A percentile compares a stretch with the other conserved stretches of the same genome.
Conservation (phyloP, 2,329 filamentous ascomycete species). For the Hortaea werneckii region DNA sequence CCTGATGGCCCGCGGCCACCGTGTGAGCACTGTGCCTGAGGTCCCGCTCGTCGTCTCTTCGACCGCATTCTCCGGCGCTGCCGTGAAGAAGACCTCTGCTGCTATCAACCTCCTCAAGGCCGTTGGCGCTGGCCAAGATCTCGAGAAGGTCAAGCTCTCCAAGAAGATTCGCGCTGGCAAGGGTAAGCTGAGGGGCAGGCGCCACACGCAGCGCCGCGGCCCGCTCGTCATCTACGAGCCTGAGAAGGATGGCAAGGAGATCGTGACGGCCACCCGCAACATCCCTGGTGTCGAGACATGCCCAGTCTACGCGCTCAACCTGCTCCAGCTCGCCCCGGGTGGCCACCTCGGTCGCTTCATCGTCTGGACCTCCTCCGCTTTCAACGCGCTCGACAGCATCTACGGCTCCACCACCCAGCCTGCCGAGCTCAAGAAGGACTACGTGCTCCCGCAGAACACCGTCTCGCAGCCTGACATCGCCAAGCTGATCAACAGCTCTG, state of each 20-base stretch:
- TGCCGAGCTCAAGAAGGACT: slow-evolving; percentile 96
- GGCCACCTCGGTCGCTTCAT: slow-evolving; percentile 98
- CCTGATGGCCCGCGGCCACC: slow-evolving; percentile 93
- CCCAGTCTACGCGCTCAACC: slow-evolving; percentile 88
- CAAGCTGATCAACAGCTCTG: slow-evolving; percentile 98
- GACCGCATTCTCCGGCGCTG: slow-evolving; percentile 68
- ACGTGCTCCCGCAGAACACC: slow-evolving; percentile 85
- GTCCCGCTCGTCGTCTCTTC: slow-evolving; percentile 95
- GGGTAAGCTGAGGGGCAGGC: slow-evolving; percentile 95
- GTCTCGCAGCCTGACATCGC: slow-evolving; percentile 90
- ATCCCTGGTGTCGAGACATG: slow-evolving; percentile 95
- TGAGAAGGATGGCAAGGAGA: slow-evolving; percentile 87
- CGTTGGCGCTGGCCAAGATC: slow-evolving; percentile 77
- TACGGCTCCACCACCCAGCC: slow-evolving; percentile 88
- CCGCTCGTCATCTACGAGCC: slow-evolving; percentile 97
- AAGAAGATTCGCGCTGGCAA: slow-evolving; percentile 97
- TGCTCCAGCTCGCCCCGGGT: slow-evolving; percentile 97
- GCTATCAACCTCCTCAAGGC: slow-evolving; percentile 82
- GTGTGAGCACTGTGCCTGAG: slow-evolving; percentile 82
- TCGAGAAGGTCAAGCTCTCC: slow-evolving; percentile 92
- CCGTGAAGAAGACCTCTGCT: slow-evolving; percentile 77
- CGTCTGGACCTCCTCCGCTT: slow-evolving; percentile 95
- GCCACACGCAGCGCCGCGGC: slow-evolving; percentile 93
- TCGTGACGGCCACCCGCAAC: slow-evolving; percentile 95
- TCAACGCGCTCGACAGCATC: slow-evolving; percentile 91